Base-by-base conservation (phyloP, 495 filamentous ascomycete species). In the Penicillium paxilli region DNA sequence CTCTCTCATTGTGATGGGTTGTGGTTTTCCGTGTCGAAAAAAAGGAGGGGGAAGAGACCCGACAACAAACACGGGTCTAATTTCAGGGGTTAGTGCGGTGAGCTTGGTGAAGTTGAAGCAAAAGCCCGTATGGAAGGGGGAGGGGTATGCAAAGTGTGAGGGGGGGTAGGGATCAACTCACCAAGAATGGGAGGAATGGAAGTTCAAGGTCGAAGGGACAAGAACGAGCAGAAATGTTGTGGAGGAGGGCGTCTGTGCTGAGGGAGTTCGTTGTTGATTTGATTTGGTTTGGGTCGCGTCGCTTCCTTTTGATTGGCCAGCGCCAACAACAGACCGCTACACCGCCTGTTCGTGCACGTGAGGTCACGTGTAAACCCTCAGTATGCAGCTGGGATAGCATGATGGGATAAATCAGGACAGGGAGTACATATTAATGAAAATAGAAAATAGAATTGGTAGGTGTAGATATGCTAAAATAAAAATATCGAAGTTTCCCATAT, bases 1-100 rank as follows among this genome's bases (percentile, higher is more conserved):
- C 85, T 98, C 93, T 88, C 93, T 91, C 93, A 98, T 98, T 71
- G 62, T 77, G 81, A 86, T 84, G 65, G 66, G 44, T 65, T 60
- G 63, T 55, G 52, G 55, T 61, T 64, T 70, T 69, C 49, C 60
- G 63, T 55, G 58, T 67, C 50, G 55, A 57, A 67, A 72, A 70
- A 67, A 60, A 51, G 60, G 62, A 54, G 62, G 59, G 59, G 61
- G 65, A 56, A 63, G 52, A 51, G 64, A 70, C 64, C 62, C 61
- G 66, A 69, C 59, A 66, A 65, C 61, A 68, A 66, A 69, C 63
- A 54, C 60, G 60, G 55, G 56, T 59, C 57, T 60, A 53, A 42
- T 49, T 56, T 66, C 60, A 66, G 63, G 57, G 59, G 63, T 64
- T 51, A 61, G 59, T 57, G n/a, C 5, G 40, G 17, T 22, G 40